Percentiles rank a stretch among this genome's conserved stretches.
Conservation (phyloP, 257 asterid genomes). For the Penstemon barbatus region DNA sequence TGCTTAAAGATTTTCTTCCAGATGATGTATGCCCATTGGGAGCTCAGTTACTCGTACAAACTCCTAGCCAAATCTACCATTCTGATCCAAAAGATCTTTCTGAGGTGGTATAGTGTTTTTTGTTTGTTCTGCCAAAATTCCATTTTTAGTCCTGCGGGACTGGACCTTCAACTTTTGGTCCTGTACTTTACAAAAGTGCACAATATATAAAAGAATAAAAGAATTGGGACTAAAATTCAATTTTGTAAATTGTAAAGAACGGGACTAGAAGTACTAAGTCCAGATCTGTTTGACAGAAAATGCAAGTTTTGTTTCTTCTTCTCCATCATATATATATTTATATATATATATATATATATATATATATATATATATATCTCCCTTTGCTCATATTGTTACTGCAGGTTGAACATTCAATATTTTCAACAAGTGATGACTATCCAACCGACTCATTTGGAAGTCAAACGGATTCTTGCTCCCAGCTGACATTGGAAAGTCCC, state of each 20-base stretch:
- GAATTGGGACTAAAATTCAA: too few relatives aligned
- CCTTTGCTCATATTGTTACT: constrained; percentile 25
- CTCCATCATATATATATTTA: neutral
- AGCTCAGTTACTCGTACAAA: constrained; percentile 50
- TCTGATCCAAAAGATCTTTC: constrained; percentile 43
- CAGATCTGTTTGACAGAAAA: too few relatives aligned
- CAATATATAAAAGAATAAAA: too few relatives aligned
- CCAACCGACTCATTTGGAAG: constrained; percentile 53
- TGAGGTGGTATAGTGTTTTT: constrained; percentile 44
- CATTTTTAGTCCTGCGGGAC: too few relatives aligned
- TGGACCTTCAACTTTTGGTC: too few relatives aligned
- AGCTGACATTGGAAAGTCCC: constrained; percentile 48
- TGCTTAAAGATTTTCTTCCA: constrained; percentile 71
- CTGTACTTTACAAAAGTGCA: too few relatives aligned
- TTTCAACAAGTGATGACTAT: constrained; percentile 50
- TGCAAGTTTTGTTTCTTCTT: constrained; percentile 6
- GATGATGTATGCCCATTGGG: constrained; percentile 75
- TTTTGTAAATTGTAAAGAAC: too few relatives aligned
- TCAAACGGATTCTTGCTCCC: constrained; percentile 52
- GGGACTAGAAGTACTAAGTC: too few relatives aligned
- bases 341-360: too few relatives aligned
- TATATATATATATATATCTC: neutral
- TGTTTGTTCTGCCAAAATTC: neutral
- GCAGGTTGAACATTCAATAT: constrained; percentile 47
- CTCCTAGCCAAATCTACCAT: constrained; percentile 46